phyloP scores from a whole-genome alignment of 148 eudicot genomes.

The Oxyria digyna region DNA sequence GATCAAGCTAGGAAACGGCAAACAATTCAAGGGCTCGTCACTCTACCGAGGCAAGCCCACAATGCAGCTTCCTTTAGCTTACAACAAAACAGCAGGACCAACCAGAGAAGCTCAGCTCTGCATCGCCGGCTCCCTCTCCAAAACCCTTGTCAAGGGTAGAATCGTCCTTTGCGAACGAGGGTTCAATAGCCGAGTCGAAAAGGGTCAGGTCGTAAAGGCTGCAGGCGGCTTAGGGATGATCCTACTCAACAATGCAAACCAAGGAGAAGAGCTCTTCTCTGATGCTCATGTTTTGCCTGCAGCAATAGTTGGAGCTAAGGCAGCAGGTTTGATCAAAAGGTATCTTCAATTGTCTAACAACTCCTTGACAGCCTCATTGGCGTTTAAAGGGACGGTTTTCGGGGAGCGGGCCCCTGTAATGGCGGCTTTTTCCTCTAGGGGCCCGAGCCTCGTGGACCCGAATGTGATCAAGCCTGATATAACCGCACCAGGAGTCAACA shows the following conservation, averaged over 20 bases:
- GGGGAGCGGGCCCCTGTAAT: slow-evolving; percentile 43
- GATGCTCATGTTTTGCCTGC: slow-evolving; percentile 60
- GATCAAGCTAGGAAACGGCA: slow-evolving; percentile 45
- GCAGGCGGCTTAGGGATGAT: slow-evolving; percentile 74
- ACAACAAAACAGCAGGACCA: slow-evolving; percentile 34
- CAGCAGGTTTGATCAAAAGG: slow-evolving; percentile 27
- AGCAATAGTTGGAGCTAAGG: slow-evolving; percentile 35
- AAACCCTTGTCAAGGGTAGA: slow-evolving; percentile 35
- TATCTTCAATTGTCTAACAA: slow-evolving; percentile 16
- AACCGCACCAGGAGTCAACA: slow-evolving; percentile 62
- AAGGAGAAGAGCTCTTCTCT: slow-evolving; percentile 58
- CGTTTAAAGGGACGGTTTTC: slow-evolving; percentile 35
- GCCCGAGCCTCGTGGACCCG: slow-evolving; percentile 49
- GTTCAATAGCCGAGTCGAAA: slow-evolving; percentile 30
- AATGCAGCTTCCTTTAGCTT: slow-evolving; percentile 27
- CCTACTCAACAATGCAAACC: slow-evolving; percentile 26
- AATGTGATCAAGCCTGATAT: slow-evolving; percentile 60
- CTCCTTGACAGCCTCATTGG: slow-evolving; percentile 28
- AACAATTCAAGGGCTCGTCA: slow-evolving; percentile 36
- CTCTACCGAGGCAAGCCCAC: slow-evolving; percentile 35
- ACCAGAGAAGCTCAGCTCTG: slow-evolving; percentile 36
- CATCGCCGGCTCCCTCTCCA: slow-evolving; percentile 24
- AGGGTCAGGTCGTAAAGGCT: slow-evolving; percentile 42
- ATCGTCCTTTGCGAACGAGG: slow-evolving; percentile 59
- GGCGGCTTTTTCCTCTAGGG: slow-evolving; percentile 65